A percentile compares a stretch with the other conserved stretches of the same genome.
Evolutionary conservation across 2,329 filamentous ascomycete genomes (phyloP).

Genomic region (Zymoseptoria crescenta): DNA sequence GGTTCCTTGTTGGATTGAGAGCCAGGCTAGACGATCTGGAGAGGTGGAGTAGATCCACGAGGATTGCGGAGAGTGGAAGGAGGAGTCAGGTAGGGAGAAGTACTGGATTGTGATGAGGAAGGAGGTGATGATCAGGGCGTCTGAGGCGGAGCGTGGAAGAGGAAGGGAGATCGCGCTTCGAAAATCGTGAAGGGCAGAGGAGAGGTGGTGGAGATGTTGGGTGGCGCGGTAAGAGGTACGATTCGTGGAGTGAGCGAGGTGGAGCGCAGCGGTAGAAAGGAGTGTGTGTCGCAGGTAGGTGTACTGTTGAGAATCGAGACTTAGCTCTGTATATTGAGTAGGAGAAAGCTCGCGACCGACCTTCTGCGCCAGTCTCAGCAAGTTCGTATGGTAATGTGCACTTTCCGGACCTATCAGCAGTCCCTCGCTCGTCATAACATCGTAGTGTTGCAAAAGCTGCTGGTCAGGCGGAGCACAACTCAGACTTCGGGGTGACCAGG

Average conservation of each 20-base stretch:
- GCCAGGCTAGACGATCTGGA: constrained; percentile 7
- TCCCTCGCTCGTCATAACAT: constrained; percentile 6
- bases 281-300: constrained; percentile 8
- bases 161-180: constrained; percentile 7
- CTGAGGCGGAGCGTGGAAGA: constrained; percentile 6
- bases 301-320: not conserved
- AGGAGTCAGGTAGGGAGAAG: not conserved
- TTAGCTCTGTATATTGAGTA: not conserved
- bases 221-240: constrained; percentile 1
- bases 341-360: not conserved
- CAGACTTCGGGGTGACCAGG: not conserved
- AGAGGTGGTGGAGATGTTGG: constrained; percentile 5
- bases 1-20: constrained; percentile 9
- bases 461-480: constrained; percentile 1
- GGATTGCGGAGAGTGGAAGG: not conserved
- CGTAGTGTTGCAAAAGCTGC: constrained; percentile 6
- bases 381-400: constrained; percentile 4
- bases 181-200: constrained; percentile 6
- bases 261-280: constrained; percentile 7
- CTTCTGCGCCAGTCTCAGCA: constrained; percentile 7
- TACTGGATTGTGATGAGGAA: constrained; percentile 8
- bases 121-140: constrained; percentile 8
- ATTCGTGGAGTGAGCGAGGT: constrained; percentile 2
- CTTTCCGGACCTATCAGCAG: constrained; percentile 7
- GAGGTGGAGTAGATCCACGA: constrained; percentile 6